A percentile compares a stretch with the other conserved stretches of the same genome.
Evolutionary conservation across 2,329 filamentous ascomycete genomes (phyloP).

Genomic region (Sarocladium oryzae): DNA sequence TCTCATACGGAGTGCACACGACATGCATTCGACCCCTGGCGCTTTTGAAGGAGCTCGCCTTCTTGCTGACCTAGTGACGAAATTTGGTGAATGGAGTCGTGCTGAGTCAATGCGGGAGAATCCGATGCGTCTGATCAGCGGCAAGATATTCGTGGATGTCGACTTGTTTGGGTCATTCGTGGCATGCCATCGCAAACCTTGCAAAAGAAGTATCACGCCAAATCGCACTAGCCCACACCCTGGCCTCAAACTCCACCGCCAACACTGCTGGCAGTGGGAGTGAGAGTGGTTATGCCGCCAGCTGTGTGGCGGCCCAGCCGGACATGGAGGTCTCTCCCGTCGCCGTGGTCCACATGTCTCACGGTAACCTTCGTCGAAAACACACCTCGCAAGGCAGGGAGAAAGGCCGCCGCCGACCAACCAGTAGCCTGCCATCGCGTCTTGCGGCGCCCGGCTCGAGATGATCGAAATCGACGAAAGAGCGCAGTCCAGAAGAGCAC

Average conservation of each 20-base stretch:
- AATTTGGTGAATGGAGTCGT: too few species aligned
- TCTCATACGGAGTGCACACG: too few species aligned
- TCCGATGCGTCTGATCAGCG: neutral
- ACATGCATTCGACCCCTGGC: too few species aligned
- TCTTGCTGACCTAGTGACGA: too few species aligned
- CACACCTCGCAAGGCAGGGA: neutral
- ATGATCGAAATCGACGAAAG: neutral
- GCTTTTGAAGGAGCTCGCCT: too few species aligned
- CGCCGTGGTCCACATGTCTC: neutral
- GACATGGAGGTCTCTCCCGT: conserved; percentile 5
- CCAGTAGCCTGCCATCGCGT: neutral
- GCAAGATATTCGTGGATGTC: neutral
- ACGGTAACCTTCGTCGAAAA: conserved; percentile 1
- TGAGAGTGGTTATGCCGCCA: neutral
- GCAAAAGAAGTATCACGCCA: neutral
- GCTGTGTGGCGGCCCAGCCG: neutral
- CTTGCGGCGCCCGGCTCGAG: neutral
- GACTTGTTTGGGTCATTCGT: neutral
- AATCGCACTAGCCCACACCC: neutral
- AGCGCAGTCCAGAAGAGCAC: neutral
- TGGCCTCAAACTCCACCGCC: neutral
- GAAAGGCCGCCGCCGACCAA: neutral
- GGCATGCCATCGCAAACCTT: conserved; percentile 2
- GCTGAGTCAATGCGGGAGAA: neutral
- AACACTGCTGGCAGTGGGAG: neutral